These are phyloP conservation scores for Teunomyces tritomae DNA, from an alignment of 805 yeast species.

Conservation along the genomic window DNA sequence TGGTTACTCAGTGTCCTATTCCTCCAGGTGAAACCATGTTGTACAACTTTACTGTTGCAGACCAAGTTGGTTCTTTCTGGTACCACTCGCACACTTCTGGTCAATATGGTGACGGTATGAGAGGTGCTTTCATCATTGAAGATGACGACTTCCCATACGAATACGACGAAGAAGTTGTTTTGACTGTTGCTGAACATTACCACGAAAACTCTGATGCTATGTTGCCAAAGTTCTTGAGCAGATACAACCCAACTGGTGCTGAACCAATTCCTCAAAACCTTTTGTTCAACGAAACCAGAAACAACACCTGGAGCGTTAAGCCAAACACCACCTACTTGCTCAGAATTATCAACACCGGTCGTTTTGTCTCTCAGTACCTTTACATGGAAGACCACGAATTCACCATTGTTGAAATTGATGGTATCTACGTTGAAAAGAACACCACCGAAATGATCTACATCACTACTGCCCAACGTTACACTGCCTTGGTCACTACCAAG, in stretches of 20 bases:
- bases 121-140: slow-evolving; percentile 75
- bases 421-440: slow-evolving; percentile 76
- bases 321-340: slow-evolving; percentile 84
- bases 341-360: slow-evolving; percentile 82
- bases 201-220: slow-evolving; percentile 58
- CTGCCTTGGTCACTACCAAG: slow-evolving; percentile 75
- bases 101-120: slow-evolving; percentile 92
- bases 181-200: slow-evolving; percentile 86
- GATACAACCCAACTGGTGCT: slow-evolving; percentile 94
- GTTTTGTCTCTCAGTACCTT: slow-evolving; percentile 86
- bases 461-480: slow-evolving; percentile 90
- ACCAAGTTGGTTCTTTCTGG: slow-evolving; percentile 92
- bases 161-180: slow-evolving; percentile 73
- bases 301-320: slow-evolving; percentile 72
- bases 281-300: slow-evolving; percentile 77
- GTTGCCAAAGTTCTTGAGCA: slow-evolving; percentile 55
- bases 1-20: slow-evolving; percentile 88
- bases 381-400: slow-evolving; percentile 86
- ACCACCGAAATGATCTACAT: slow-evolving; percentile 71
- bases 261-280: slow-evolving; percentile 90
- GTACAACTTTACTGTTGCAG: slow-evolving; percentile 84
- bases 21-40: slow-evolving; percentile 71
- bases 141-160: slow-evolving; percentile 66
- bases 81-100: slow-evolving; percentile 92
- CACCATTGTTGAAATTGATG: slow-evolving; percentile 89